Evolutionary conservation across 2,329 filamentous ascomycete species (phyloP).

Genomic region (Blastomyces silverae): DNA sequence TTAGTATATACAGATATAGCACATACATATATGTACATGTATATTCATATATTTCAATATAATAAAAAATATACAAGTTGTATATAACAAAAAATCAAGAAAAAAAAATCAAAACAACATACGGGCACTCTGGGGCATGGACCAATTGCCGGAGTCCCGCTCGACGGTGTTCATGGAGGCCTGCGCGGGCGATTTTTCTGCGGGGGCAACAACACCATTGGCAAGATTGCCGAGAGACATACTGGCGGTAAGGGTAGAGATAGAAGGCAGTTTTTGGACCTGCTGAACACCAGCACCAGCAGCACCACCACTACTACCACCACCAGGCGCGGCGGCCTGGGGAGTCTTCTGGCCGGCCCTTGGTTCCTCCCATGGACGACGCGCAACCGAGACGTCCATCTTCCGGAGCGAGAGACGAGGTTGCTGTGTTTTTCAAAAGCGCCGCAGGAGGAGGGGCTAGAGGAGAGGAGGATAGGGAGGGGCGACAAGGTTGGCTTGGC

Average conservation of each 20-base stretch:
- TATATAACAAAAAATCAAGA: not conserved
- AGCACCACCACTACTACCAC: constrained; percentile 24
- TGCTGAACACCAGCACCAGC: constrained; percentile 24
- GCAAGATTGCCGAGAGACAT: constrained; percentile 30
- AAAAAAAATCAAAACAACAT: constrained; percentile 28
- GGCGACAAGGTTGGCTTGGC: too few species aligned
- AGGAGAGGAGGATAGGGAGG: not conserved
- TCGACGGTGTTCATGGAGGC: constrained; percentile 43
- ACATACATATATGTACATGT: not conserved
- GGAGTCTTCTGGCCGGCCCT: constrained; percentile 33
- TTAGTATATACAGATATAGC: constrained; percentile 12
- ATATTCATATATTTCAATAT: not conserved
- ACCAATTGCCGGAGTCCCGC: constrained; percentile 55
- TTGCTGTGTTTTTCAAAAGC: too few species aligned
- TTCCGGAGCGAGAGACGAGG: not conserved
- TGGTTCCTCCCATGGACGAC: constrained; percentile 41
- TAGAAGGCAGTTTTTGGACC: constrained; percentile 43
- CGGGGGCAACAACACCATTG: constrained; percentile 20
- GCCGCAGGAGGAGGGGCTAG: not conserved
- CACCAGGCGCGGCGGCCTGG: constrained; percentile 26
- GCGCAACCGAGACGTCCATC: constrained; percentile 39
- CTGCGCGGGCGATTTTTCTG: constrained; percentile 41
- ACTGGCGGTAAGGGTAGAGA: constrained; percentile 43
- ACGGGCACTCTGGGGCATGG: constrained; percentile 54
- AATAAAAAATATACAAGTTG: not conserved